phyloP scores from a whole-genome alignment of 1,139 yeast species.

The Yamadazyma oceani region DNA sequence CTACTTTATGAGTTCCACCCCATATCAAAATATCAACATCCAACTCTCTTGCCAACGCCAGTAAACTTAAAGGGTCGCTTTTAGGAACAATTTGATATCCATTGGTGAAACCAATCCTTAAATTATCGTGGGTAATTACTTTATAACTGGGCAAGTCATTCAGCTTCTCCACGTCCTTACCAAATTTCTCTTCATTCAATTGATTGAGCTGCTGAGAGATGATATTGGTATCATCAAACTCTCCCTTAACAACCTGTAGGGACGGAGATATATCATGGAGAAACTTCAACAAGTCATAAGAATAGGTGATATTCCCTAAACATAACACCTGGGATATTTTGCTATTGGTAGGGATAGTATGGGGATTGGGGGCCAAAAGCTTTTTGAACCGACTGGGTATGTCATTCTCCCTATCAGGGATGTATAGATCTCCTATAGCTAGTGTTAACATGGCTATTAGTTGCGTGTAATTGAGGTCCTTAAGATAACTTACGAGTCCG shows the following conservation, averaged over 20 bases:
- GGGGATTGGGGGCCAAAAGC: conserved; percentile 57
- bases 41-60: conserved; percentile 82
- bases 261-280: conserved; percentile 69
- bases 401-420: conserved; percentile 80
- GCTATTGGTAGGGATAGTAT: conserved; percentile 45
- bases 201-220: conserved; percentile 34
- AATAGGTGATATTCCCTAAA: conserved; percentile 80
- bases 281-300: conserved; percentile 61
- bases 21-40: conserved; percentile 91
- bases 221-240: conserved; percentile 47
- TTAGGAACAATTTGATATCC: conserved; percentile 85
- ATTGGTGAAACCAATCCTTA: conserved; percentile 80
- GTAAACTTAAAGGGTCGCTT: conserved; percentile 80
- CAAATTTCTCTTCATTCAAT: conserved; percentile 25
- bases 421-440: conserved; percentile 85
- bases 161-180: conserved; percentile 17
- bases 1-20: conserved; percentile 96
- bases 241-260: conserved; percentile 79
- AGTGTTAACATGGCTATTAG: conserved; percentile 64
- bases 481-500: too few species aligned
- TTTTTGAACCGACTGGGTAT: conserved; percentile 63
- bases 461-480: too few species aligned
- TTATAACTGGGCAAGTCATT: conserved; percentile 58
- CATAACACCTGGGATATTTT: conserved; percentile 84
- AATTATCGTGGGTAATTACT: conserved; percentile 65